A percentile compares a stretch with the other conserved stretches of the same genome.
Conservation (phyloP, 2,329 filamentous ascomycete species). For the Chaetomiaceae sp. region DNA sequence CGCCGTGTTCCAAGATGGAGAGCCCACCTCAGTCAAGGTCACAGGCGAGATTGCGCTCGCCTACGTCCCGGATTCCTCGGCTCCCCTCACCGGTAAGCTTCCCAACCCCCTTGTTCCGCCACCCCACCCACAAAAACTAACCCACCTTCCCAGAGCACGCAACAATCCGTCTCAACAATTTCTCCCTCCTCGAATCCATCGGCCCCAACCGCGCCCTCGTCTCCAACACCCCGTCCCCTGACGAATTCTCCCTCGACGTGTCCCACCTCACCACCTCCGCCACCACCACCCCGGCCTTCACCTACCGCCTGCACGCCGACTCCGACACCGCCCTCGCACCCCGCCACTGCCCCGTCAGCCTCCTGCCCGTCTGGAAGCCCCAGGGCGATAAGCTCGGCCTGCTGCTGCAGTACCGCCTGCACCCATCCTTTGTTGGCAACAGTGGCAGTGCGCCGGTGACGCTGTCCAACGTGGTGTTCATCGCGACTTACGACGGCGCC, state of each 20-base stretch:
- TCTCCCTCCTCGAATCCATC: conserved; percentile 80
- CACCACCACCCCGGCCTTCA: conserved; percentile 75
- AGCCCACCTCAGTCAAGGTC: conserved; percentile 64
- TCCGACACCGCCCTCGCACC: conserved; percentile 38
- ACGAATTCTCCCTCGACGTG: conserved; percentile 74
- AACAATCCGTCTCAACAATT: conserved; percentile 80
- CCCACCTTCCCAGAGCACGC: conserved; percentile 44
- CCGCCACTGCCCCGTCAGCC: conserved; percentile 65
- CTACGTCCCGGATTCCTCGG: conserved; percentile 56
- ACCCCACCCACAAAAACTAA: conserved; percentile 16
- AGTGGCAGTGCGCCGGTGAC: conserved; percentile 36
- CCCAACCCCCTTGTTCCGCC: not conserved
- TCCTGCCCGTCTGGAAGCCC: conserved; percentile 75
- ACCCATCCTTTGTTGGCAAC: conserved; percentile 52
- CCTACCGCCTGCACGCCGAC: conserved; percentile 79
- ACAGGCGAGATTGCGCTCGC: conserved; percentile 85
- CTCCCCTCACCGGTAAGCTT: conserved; percentile 43
- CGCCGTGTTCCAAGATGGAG: conserved; percentile 70
- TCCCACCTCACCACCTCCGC: conserved; percentile 59
- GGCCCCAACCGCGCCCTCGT: conserved; percentile 92
- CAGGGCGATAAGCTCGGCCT: conserved; percentile 81
- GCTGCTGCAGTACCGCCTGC: conserved; percentile 76
- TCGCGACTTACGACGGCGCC: conserved; percentile 63
- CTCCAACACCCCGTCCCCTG: conserved; percentile 56
- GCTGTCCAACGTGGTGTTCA: conserved; percentile 66